Conservation (phyloP, 192 early-diverging fungal species). For the Endogone sp. region DNA sequence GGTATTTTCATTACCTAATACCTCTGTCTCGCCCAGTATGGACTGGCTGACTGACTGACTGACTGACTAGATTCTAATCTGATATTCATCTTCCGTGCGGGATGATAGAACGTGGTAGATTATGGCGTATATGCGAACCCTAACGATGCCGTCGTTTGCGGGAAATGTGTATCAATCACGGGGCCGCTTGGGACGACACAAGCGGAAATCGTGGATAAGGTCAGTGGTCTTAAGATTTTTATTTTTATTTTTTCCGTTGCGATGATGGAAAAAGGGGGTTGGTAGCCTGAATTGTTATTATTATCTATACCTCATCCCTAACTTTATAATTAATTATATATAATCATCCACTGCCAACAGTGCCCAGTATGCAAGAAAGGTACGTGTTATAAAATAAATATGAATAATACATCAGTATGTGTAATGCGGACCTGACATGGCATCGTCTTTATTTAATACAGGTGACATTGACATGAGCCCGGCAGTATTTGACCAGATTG, state of each 20-base stretch:
- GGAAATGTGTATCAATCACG: constrained; percentile 41
- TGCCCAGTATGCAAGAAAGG: no score
- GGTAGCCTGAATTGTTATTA: no score
- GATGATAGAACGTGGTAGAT: constrained; percentile 40
- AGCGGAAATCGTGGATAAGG: constrained; percentile 51
- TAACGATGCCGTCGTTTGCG: constrained; percentile 44
- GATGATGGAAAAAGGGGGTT: no score
- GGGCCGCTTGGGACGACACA: constrained; percentile 46
- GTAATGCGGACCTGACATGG: no score
- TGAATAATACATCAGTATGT: no score
- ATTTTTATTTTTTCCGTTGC: no score
- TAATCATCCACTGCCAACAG: no score
- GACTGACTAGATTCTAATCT: background rate
- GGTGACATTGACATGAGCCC: constrained; percentile 30
- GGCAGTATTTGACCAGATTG: constrained; percentile 27
- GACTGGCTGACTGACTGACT: background rate
- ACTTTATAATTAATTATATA: no score
- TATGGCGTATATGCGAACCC: constrained; percentile 38
- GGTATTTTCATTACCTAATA: constrained; percentile 5
- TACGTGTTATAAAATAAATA: no score
- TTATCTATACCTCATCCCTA: no score
- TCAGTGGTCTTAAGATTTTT: constrained; percentile 21
- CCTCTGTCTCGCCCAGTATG: background rate
- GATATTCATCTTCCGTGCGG: constrained; percentile 2
- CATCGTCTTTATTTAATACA: constrained; percentile 1